Percentiles rank a stretch among this genome's conserved stretches.
Evolutionary conservation across 306 rosid species (phyloP).

Genomic region (Hippophae rhamnoides): DNA sequence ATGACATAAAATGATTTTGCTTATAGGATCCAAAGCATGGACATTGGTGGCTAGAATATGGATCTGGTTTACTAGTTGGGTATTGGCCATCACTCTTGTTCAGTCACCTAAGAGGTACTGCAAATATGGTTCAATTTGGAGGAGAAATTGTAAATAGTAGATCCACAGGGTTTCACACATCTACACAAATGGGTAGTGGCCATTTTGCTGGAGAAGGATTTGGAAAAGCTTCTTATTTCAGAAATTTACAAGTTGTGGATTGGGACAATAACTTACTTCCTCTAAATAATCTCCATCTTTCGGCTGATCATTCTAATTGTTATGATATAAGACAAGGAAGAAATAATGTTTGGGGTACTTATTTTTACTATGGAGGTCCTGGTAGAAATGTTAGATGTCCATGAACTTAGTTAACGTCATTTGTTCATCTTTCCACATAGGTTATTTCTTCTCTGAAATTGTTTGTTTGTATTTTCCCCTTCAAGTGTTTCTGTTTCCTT

Average conservation of each 20-base stretch:
- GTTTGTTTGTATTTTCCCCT: conserved; percentile 21
- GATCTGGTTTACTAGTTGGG: conserved; percentile 76
- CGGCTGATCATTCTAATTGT: conserved; percentile 82
- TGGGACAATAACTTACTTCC: conserved; percentile 97
- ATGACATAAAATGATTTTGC: no score
- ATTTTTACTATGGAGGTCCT: conserved; percentile 98
- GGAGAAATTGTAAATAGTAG: conserved; percentile 84
- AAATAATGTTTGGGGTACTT: conserved; percentile 85
- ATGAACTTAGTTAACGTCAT: conserved; percentile 25
- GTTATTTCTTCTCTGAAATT: neutral
- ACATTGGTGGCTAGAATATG: conserved; percentile 94
- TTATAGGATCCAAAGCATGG: conserved; percentile 92
- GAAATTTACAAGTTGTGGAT: conserved; percentile 80
- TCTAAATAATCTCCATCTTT: conserved; percentile 54
- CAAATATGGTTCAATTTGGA: conserved; percentile 93
- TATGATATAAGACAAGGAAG: conserved; percentile 80
- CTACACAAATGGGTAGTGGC: conserved; percentile 97
- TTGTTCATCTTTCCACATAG: conserved; percentile 9
- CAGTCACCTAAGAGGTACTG: conserved; percentile 82
- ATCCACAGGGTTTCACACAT: conserved; percentile 80
- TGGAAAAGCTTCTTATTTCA: conserved; percentile 88
- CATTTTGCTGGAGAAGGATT: conserved; percentile 93
- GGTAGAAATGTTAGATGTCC: conserved; percentile 94
- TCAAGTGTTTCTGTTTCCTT: conserved; percentile 12
- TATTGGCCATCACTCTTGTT: conserved; percentile 92